phyloP scores from a whole-genome alignment of 2,329 filamentous ascomycete genomes.

The Apiospora sp. region DNA sequence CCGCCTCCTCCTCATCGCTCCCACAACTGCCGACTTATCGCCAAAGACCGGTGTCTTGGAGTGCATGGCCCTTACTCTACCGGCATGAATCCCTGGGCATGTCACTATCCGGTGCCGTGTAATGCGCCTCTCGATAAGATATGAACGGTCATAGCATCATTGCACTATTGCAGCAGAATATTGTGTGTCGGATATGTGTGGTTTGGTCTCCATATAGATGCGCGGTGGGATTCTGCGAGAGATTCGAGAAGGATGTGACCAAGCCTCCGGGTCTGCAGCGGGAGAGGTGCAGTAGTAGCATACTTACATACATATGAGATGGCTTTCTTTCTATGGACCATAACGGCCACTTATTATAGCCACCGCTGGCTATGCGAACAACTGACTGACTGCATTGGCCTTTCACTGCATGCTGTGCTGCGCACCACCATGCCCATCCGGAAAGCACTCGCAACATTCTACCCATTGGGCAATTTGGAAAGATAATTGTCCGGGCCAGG shows the following conservation, averaged over 20 bases:
- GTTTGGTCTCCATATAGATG: neutral
- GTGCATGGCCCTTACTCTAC: neutral
- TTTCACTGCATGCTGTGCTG: neutral
- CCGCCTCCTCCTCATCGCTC: neutral
- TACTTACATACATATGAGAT: neutral
- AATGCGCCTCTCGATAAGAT: neutral
- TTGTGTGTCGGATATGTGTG: neutral
- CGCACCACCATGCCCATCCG: neutral
- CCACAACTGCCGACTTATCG: neutral
- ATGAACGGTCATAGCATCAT: neutral
- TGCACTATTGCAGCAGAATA: neutral
- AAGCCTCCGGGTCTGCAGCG: slow-evolving; percentile 7
- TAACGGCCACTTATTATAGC: neutral
- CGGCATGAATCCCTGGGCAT: neutral
- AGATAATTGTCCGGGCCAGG: neutral
- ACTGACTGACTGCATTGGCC: neutral
- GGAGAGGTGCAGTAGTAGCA: slow-evolving; percentile 10
- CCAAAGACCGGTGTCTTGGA: neutral
- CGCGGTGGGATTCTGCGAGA: neutral
- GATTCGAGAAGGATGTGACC: slow-evolving; percentile 14
- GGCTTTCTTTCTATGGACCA: neutral
- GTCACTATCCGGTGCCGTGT: neutral
- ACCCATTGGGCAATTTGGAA: neutral
- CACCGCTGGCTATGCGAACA: neutral
- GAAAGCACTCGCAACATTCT: neutral